Evolutionary conservation across 305 asterid species (phyloP).

Genomic region (Ajuga reptans): DNA sequence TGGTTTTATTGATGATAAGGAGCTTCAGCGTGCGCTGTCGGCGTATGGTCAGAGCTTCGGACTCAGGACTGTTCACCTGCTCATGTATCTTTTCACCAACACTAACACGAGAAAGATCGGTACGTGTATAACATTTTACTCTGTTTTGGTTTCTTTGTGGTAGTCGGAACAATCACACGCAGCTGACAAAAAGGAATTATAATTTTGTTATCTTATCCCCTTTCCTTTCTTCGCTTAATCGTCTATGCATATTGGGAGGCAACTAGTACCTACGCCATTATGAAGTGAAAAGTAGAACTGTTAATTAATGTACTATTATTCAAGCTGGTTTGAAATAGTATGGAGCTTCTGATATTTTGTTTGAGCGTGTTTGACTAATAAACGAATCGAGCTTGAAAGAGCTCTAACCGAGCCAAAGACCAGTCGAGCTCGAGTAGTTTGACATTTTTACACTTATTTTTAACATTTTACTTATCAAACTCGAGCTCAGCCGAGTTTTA

Average conservation of each 20-base stretch:
- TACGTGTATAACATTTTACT: slow-evolving; percentile 14
- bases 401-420: too few species aligned
- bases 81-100: slow-evolving; percentile 81
- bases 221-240: too few species aligned
- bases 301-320: too few species aligned
- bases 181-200: not conserved
- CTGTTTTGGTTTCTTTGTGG: not conserved
- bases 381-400: too few species aligned
- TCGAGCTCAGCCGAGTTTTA: too few species aligned
- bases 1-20: slow-evolving; percentile 86
- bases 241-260: too few species aligned
- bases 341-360: too few species aligned
- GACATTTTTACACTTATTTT: too few species aligned
- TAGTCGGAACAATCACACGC: not conserved
- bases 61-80: slow-evolving; percentile 82
- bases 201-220: not conserved
- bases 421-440: too few species aligned
- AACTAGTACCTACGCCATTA: not conserved
- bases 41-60: slow-evolving; percentile 70
- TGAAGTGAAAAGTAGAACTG: not conserved
- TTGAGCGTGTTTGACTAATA: too few species aligned
- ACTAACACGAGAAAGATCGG: slow-evolving; percentile 66
- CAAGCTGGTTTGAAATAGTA: too few species aligned
- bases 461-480: too few species aligned
- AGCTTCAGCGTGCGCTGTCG: slow-evolving; percentile 74